Conservation (phyloP, 768 basidiomycete species). For the Tylopilus cervinicoccineus region DNA sequence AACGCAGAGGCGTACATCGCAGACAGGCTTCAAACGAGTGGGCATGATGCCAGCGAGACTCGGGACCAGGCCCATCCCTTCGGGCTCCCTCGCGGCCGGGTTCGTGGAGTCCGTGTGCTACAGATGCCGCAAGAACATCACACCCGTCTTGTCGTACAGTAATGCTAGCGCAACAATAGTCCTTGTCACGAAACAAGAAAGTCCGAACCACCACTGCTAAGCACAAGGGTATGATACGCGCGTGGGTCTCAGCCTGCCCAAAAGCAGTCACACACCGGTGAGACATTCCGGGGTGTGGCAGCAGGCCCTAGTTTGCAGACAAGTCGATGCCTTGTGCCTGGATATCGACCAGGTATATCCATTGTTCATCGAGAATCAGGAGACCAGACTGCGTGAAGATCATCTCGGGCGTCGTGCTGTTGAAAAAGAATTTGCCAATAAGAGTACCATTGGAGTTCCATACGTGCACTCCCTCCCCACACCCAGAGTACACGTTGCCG, state of each 20-base stretch:
- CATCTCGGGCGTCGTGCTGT: slow-evolving; percentile 34
- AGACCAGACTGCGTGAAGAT: slow-evolving; percentile 39
- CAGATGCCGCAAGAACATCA: not conserved
- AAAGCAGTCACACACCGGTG: not conserved
- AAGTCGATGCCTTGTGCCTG: slow-evolving; percentile 27
- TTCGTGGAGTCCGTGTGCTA: too few relatives aligned
- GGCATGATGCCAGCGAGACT: too few relatives aligned
- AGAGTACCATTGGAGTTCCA: slow-evolving; percentile 53
- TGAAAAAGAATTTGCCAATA: slow-evolving; percentile 31
- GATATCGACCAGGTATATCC: slow-evolving; percentile 37
- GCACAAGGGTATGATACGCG: not conserved
- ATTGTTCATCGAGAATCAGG: slow-evolving; percentile 38
- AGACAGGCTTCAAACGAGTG: too few relatives aligned
- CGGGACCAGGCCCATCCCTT: too few relatives aligned
- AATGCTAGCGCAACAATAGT: not conserved
- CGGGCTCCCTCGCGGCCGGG: too few relatives aligned
- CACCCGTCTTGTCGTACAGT: too few relatives aligned
- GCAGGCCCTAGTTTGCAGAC: slow-evolving; percentile 4
- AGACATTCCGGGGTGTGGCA: not conserved
- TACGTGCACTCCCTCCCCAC: slow-evolving; percentile 68
- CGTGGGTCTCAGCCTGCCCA: not conserved
- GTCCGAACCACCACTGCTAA: not conserved
- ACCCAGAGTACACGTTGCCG: slow-evolving; percentile 66
- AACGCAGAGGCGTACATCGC: slow-evolving; percentile 14
- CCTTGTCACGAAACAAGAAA: not conserved